These are phyloP conservation scores for Clathrus columnatus DNA, from an alignment of 768 basidiomycete species.

Conservation along the genomic window DNA sequence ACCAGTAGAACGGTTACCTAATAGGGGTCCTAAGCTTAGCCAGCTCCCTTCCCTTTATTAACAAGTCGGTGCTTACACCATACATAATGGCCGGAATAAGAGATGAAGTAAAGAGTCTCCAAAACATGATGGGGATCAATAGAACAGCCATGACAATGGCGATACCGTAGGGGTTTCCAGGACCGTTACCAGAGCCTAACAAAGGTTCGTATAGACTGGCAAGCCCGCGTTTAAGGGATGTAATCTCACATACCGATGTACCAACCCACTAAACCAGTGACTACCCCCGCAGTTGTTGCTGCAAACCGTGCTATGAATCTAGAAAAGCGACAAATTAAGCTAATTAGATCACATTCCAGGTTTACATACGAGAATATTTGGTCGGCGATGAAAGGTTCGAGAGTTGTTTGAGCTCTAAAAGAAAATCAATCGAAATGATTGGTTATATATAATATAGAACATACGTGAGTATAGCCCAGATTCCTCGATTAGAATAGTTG, in stretches of 20 bases:
- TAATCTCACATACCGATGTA: constrained; percentile 30
- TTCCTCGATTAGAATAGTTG: constrained; percentile 35
- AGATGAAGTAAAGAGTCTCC: constrained; percentile 39
- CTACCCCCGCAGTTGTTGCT: constrained; percentile 36
- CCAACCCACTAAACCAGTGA: constrained; percentile 41
- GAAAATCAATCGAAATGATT: background rate
- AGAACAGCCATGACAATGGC: constrained; percentile 41
- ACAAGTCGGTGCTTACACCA: constrained; percentile 24
- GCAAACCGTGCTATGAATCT: constrained; percentile 36
- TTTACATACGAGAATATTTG: constrained; percentile 45
- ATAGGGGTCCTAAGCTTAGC: background rate
- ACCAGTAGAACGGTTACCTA: constrained; percentile 37
- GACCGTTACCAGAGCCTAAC: constrained; percentile 33
- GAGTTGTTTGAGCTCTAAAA: constrained; percentile 41
- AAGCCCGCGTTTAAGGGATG: too few relatives aligned
- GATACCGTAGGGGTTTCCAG: constrained; percentile 47
- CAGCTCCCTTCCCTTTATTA: background rate
- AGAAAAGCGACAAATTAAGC: background rate
- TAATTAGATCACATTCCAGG: too few relatives aligned
- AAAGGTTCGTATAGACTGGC: too few relatives aligned
- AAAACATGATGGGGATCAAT: constrained; percentile 39
- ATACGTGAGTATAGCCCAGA: constrained; percentile 25
- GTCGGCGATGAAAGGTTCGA: constrained; percentile 49
- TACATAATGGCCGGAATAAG: constrained; percentile 28
- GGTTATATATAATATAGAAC: constrained; percentile 13